Base-by-base conservation (phyloP, 2,329 filamentous ascomycete species). In the Pyrenochaeta sp. region DNA sequence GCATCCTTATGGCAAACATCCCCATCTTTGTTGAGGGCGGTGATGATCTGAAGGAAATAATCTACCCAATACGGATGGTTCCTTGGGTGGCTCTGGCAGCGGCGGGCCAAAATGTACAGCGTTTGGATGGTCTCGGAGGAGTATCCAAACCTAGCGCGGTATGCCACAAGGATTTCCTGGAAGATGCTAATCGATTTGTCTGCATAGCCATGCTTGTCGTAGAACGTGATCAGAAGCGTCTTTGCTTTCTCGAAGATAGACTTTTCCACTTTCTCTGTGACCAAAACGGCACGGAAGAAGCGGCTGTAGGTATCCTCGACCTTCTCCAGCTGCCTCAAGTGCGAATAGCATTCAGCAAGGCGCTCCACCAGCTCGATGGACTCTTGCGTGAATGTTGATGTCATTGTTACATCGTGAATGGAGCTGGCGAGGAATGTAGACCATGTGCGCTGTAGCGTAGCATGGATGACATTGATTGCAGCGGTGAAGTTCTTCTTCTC, bases 401-500 rank as follows among this genome's bases (percentile, higher is more conserved):
- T 79, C 30, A 83, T 72, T 1, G 73, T 72, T 1, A 85, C 79
- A 55, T 83, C 78, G 32, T 81, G 52, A 22, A 81, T 69, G 0
- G 79, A 81, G 19, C 73, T 72, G 12, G 79, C 75, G 46, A 84
- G 79, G 53, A 85, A 75, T 0, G 78, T 78, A 1, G 79, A 75
- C 83, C 83, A 85, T 3, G 80, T 77, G 5, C 75, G 73, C 39
- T 77, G 75, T 30, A 85, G 68, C 9, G 82, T 79, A 24, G 72
- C 72, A 50, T 82, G 81, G 36, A 84, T 75, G n/a, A 82, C 69
- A 0, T 71, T 76, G 25, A 80, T 79, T 3, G 82, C 81, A 53
- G 84, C 80, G 3, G 76, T 75, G 73, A 79, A 85, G 34, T 81
- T 77, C 58, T 78, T 78, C 68, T 84, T 79, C 3, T 78, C 76